A percentile compares a stretch with the other conserved stretches of the same genome.
phyloP scores from a whole-genome alignment of 768 basidiomycete genomes.

The Suillus discolor region DNA sequence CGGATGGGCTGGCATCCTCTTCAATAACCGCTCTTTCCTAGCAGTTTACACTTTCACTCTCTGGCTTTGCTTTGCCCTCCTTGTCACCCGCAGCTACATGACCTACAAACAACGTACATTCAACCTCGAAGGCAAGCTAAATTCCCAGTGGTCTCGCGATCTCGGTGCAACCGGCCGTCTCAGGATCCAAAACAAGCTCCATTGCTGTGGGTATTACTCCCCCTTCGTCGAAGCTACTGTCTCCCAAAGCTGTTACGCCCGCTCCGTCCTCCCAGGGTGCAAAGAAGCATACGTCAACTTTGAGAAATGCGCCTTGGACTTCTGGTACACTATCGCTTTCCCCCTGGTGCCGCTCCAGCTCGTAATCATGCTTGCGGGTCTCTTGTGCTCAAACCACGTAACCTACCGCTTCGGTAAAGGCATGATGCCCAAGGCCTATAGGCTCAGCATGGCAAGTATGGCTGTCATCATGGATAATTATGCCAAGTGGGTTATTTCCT shows the following conservation, averaged over 20 bases:
- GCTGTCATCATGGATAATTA: constrained; percentile 86
- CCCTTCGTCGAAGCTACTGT: constrained; percentile 82
- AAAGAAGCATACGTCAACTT: constrained; percentile 64
- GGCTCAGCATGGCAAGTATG: constrained; percentile 73
- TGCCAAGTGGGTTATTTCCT: constrained; percentile 54
- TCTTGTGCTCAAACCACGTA: constrained; percentile 82
- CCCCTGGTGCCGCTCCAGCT: constrained; percentile 70
- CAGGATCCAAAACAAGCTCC: constrained; percentile 70
- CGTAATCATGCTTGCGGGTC: constrained; percentile 56
- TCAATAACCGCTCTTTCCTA: constrained; percentile 84
- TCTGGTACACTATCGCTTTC: constrained; percentile 71
- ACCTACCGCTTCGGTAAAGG: constrained; percentile 89
- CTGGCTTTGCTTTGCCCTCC: constrained; percentile 72
- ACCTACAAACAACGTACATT: constrained; percentile 75
- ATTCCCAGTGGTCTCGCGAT: constrained; percentile 70
- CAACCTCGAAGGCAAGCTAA: constrained; percentile 83
- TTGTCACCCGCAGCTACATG: constrained; percentile 76
- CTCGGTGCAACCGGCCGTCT: constrained; percentile 63
- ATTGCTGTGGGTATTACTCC: constrained; percentile 82
- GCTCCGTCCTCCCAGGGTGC: constrained; percentile 73
- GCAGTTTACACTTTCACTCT: constrained; percentile 71
- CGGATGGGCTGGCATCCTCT: constrained; percentile 78
- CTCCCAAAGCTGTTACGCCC: constrained; percentile 72
- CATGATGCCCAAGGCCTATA: constrained; percentile 58
- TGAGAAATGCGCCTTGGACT: constrained; percentile 52